These are phyloP conservation scores for Boletales sp. DNA, from an alignment of 768 basidiomycete species.

Conservation along the genomic window DNA sequence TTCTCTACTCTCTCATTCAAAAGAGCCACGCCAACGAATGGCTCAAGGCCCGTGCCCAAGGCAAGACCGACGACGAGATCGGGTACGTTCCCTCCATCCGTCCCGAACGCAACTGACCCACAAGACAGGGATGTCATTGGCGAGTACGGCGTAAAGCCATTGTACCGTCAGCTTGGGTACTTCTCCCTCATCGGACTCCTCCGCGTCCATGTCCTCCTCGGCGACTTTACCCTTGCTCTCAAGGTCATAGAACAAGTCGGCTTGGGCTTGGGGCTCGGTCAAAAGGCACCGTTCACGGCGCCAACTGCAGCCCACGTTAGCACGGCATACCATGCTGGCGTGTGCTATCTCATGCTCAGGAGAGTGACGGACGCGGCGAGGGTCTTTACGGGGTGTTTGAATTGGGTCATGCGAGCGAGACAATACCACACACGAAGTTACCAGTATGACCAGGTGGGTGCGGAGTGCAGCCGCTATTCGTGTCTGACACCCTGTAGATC, in stretches of 20 bases:
- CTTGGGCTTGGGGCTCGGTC: slow-evolving; percentile 84
- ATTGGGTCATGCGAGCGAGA: slow-evolving; percentile 91
- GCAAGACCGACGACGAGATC: slow-evolving; percentile 79
- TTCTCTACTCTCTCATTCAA: slow-evolving; percentile 97
- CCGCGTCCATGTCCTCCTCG: slow-evolving; percentile 92
- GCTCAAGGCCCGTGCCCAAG: slow-evolving; percentile 75
- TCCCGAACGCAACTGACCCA: slow-evolving; percentile 1
- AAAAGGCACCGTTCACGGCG: slow-evolving; percentile 85
- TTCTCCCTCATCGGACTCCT: slow-evolving; percentile 91
- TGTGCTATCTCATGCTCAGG: slow-evolving; percentile 90
- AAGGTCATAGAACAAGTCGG: slow-evolving; percentile 95
- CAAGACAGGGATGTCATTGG: slow-evolving; percentile 73
- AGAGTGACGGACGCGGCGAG: slow-evolving; percentile 94
- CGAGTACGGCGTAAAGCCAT: slow-evolving; percentile 84
- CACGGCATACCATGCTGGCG: slow-evolving; percentile 90
- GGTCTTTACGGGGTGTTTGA: slow-evolving; percentile 86
- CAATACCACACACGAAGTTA: slow-evolving; percentile 94
- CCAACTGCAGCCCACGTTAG: slow-evolving; percentile 97
- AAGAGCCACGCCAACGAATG: slow-evolving; percentile 95
- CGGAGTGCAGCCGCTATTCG: neutral
- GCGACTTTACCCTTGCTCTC: slow-evolving; percentile 88
- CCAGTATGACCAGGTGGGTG: slow-evolving; percentile 86
- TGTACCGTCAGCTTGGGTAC: slow-evolving; percentile 94
- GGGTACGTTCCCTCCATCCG: slow-evolving; percentile 47
- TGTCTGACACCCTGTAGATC: slow-evolving; percentile 49